Conservation (phyloP, 495 filamentous ascomycete species). For the Neurospora tetrasperma region DNA sequence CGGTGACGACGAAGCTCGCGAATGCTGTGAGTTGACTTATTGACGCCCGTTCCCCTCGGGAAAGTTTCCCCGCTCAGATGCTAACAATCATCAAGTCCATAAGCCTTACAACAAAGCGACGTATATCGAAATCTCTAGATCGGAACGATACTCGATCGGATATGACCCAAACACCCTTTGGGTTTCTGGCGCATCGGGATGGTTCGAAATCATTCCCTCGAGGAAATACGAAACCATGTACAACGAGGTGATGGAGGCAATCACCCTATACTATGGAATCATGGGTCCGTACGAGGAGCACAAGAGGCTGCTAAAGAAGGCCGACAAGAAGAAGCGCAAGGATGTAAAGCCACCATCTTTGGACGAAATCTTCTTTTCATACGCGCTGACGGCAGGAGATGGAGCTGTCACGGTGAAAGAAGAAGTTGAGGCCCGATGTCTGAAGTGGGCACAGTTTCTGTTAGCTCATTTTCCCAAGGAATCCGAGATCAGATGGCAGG, state of each 20-base stretch:
- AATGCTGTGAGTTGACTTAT: slow-evolving; percentile 2
- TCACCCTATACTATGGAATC: slow-evolving; percentile 60
- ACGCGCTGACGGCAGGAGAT: slow-evolving; percentile 31
- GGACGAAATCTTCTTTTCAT: slow-evolving; percentile 30
- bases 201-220: slow-evolving; percentile 63
- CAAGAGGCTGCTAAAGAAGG: slow-evolving; percentile 12
- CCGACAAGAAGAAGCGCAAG: slow-evolving; percentile 19
- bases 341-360: slow-evolving; percentile 11
- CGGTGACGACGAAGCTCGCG: slow-evolving; percentile 14
- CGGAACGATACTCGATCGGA: slow-evolving; percentile 60
- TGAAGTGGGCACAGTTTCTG: slow-evolving; percentile 30
- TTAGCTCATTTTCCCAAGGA: slow-evolving; percentile 33
- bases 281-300: slow-evolving; percentile 25
- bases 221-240: slow-evolving; percentile 50
- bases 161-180: slow-evolving; percentile 57
- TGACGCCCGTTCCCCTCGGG: background rate
- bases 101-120: slow-evolving; percentile 36
- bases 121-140: slow-evolving; percentile 53
- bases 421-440: slow-evolving; percentile 27
- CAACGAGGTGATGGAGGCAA: slow-evolving; percentile 56
- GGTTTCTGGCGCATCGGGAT: slow-evolving; percentile 68
- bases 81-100: slow-evolving; percentile 33
- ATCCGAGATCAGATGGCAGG: slow-evolving; percentile 16
- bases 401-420: slow-evolving; percentile 23
- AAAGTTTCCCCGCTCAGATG: background rate